Conservation (phyloP, 441 rosid species). For the Aleurites moluccanus region DNA sequence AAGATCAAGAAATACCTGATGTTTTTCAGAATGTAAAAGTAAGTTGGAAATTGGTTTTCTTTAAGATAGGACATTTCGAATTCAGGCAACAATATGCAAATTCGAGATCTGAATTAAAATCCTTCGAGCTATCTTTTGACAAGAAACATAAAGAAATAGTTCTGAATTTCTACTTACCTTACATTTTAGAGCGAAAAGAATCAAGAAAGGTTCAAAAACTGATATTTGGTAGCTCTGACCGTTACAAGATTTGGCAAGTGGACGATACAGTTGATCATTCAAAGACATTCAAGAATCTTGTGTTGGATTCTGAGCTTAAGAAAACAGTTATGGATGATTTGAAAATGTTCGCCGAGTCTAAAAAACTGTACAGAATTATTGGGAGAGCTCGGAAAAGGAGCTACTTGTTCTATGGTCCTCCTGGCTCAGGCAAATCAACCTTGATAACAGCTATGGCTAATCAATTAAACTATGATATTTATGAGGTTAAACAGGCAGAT, state of each 20-base stretch:
- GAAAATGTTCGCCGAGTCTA: background rate
- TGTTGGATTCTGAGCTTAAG: background rate
- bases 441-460: slow-evolving; percentile 11
- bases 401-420: slow-evolving; percentile 8
- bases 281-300: slow-evolving; percentile 7
- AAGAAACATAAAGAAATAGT: slow-evolving; percentile 5
- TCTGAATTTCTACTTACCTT: background rate
- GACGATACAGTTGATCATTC: slow-evolving; percentile 1
- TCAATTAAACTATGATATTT: slow-evolving; percentile 7
- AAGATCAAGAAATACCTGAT: slow-evolving; percentile 1
- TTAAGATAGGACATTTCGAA: background rate
- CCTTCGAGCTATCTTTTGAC: slow-evolving; percentile 6
- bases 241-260: background rate
- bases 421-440: slow-evolving; percentile 1
- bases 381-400: slow-evolving; percentile 5
- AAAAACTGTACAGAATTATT: background rate
- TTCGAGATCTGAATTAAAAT: background rate
- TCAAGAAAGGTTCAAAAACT: background rate
- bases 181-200: slow-evolving; percentile 6
- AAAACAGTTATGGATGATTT: background rate
- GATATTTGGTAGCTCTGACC: no score
- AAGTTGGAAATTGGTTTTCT: slow-evolving; percentile 8
- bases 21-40: background rate
- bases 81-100: background rate
- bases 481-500: background rate